phyloP scores from a whole-genome alignment of 2,329 filamentous ascomycete species.

The Orbilia quercus region DNA sequence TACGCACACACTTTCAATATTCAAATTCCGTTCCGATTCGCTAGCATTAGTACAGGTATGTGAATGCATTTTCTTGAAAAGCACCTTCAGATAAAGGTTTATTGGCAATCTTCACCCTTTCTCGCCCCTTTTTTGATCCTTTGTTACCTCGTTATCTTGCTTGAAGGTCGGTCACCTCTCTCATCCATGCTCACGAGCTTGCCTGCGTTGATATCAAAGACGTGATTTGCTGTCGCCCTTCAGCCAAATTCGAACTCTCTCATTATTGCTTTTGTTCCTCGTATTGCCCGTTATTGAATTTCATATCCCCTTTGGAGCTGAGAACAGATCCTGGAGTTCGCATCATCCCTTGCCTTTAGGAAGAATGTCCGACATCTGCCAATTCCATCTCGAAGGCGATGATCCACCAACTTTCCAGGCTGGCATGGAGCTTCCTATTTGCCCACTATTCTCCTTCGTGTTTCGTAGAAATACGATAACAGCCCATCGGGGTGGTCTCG shows the following conservation, averaged over 20 bases:
- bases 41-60: slow-evolving; percentile 20
- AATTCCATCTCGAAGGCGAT: slow-evolving; percentile 25
- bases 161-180: slow-evolving; percentile 11
- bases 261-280: slow-evolving; percentile 33
- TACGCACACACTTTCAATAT: slow-evolving; percentile 24
- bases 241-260: background rate
- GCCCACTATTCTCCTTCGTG: slow-evolving; percentile 24
- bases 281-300: slow-evolving; percentile 43
- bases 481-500: background rate
- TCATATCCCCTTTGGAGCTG: slow-evolving; percentile 22
- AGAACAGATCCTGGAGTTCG: slow-evolving; percentile 17
- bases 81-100: background rate
- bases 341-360: slow-evolving; percentile 21
- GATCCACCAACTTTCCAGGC: slow-evolving; percentile 14
- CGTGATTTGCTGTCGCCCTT: slow-evolving; percentile 43
- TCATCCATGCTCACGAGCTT: slow-evolving; percentile 12
- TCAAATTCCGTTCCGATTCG: slow-evolving; percentile 7
- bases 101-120: slow-evolving; percentile 6
- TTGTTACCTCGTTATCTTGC: slow-evolving; percentile 10
- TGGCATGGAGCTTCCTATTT: slow-evolving; percentile 42
- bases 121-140: background rate
- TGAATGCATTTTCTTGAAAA: slow-evolving; percentile 7
- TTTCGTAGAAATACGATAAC: slow-evolving; percentile 33
- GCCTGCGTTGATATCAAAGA: slow-evolving; percentile 45
- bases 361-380: slow-evolving; percentile 38